Evolutionary conservation across 257 asterid species (phyloP), one percentile per base, ranked within the genome.

Genomic region (Marsdenia floribunda): DNA sequence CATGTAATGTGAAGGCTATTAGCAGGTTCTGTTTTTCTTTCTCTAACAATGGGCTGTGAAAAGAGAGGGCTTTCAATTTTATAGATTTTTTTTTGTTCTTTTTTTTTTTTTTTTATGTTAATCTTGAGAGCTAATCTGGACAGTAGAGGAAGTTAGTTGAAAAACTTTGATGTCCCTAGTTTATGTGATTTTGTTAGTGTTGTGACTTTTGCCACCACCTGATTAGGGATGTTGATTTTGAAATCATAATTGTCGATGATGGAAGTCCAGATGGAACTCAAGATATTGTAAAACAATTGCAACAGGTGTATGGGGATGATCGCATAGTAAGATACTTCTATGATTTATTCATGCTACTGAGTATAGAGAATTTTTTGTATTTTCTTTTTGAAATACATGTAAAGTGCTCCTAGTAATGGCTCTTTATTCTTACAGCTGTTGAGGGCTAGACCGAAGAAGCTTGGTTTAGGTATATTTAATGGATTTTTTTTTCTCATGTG

Each of bases 261-360:
- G 99, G 99, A 83, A 92, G 98, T 84, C 98, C 99, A 44, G 99
- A 95, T 68, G 99, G 99, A 78, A 95, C 99, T 72, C 99, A 92
- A 79, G 98, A 95, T 67, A 87, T 92, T 75, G 92, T 95, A 72
- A 87, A 88, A 84, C 97, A 95, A 81, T 85, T 95, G 81, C 97
- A 92, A 85, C 77, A 79, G 79, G 96, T 89, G 52, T 95, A 90
- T 65, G 98, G 99, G 63, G 97, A 89, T 79, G 97, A 90, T 77
- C 93, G 86, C 68, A 90, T 95, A 77, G 98, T 92, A 77, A 76
- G 97, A 73, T 29, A 46, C 78, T 78, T 77, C 76, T 15, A 66
- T 12, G 64, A 60, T 49, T 58, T 21, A 69, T 78, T 40, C 59
- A 21, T 4, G 0, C 54, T 50, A 21, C 50, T 18, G 47, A 14